Conservation (phyloP, 345 rosid species). For the Camelina neglecta region DNA sequence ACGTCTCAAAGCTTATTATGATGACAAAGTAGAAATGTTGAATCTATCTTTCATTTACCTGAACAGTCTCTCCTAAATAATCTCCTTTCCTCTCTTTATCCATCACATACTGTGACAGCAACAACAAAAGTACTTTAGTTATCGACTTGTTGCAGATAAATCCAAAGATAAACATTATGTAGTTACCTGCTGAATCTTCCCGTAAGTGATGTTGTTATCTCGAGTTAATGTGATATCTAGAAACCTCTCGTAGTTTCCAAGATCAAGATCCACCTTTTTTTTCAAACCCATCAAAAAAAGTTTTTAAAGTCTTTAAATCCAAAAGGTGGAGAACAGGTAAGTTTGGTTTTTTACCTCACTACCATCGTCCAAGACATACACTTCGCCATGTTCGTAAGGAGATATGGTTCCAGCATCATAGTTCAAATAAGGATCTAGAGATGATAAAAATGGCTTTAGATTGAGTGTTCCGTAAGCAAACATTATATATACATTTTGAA, state of each 20-base stretch:
- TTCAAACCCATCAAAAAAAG: slow-evolving; percentile 10
- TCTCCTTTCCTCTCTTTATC: slow-evolving; percentile 83
- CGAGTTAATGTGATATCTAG: slow-evolving; percentile 61
- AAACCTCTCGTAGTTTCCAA: slow-evolving; percentile 78
- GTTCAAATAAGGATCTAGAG: slow-evolving; percentile 89
- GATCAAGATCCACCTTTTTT: slow-evolving; percentile 72
- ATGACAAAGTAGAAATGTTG: neutral
- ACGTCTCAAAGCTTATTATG: neutral
- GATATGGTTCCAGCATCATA: slow-evolving; percentile 97
- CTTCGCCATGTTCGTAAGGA: slow-evolving; percentile 94
- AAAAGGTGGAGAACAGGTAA: neutral
- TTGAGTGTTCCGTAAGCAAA: slow-evolving; percentile 11
- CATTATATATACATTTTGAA: neutral
- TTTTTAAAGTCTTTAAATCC: neutral
- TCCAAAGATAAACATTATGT: neutral
- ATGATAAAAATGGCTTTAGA: neutral
- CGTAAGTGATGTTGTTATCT: slow-evolving; percentile 73
- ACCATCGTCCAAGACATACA: slow-evolving; percentile 89
- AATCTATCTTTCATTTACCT: slow-evolving; percentile 50
- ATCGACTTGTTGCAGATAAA: neutral
- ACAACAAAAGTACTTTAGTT: slow-evolving; percentile 3
- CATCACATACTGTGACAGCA: slow-evolving; percentile 57
- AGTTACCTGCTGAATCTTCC: slow-evolving; percentile 67
- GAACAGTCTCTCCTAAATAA: slow-evolving; percentile 86
- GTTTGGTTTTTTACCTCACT: slow-evolving; percentile 73